Base-by-base conservation (phyloP, 768 basidiomycete genomes). In the Cystoderma amianthinum region DNA sequence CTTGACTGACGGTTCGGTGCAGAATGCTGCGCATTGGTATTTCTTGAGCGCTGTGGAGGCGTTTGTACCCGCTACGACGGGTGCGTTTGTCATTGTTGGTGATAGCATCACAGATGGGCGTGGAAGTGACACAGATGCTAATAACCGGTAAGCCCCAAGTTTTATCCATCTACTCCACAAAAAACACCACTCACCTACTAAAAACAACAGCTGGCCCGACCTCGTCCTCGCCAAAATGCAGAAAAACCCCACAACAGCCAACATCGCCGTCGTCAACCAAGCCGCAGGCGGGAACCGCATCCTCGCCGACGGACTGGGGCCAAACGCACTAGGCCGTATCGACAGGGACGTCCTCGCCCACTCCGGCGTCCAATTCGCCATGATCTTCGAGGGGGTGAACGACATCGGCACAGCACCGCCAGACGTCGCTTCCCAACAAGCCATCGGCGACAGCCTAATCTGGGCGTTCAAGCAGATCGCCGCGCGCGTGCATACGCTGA, bases 41-140 rank as follows among this genome's bases (percentile, higher is more conserved):
- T 25, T 35, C 12, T 30, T 41, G 48, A 71, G 68, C 45, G 64
- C 66, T 0, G 59, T 74, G 10, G 68, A 72, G 40, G 64, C 58
- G 1, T 67, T 63, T 58, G 59, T 60, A 0, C 58, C 65, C 4
- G 44, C 44, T 5, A 52, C 48, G 0, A 49, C 54, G 12, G 48
- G 54, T 22, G 53, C 63, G 5, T 58, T 72, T 19, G 64, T 61
- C 21, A 65, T 76, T 42, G 62, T 76, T 21, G 74, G 74, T 4
- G 74, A 76, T 55, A 73, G 70, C 49, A 71, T 74, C 42, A 76
- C 74, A 2, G 74, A 76, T 44, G 74, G 74, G 13, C 64, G 72
- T 21, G 72, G 61, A 24, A 71, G 68, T 50, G 58, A 56, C 36
- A 65, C 60, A 10, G 61, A 76, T 48, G 48, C 44, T 35, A 74